Percentiles rank a stretch among this genome's conserved stretches.
Conservation (phyloP, 208 protist genomes). For the Leishmania turanica region DNA sequence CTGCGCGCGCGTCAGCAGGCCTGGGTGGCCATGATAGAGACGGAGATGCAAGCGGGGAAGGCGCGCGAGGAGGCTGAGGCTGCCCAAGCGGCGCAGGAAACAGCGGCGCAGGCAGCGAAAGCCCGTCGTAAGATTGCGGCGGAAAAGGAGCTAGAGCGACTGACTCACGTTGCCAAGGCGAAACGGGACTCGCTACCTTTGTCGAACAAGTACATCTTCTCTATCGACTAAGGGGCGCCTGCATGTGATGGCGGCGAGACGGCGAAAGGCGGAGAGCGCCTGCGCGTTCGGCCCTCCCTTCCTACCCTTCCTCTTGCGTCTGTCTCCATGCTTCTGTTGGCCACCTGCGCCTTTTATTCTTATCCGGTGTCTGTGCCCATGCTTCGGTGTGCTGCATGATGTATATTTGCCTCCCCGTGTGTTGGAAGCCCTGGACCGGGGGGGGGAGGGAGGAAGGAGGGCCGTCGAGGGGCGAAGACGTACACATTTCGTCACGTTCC, state of each 20-base stretch:
- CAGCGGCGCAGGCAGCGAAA: conserved; percentile 40
- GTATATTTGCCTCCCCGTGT: neutral
- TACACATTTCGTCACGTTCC: neutral
- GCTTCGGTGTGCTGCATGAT: neutral
- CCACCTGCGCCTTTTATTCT: neutral
- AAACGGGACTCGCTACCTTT: conserved; percentile 67
- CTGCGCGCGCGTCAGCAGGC: conserved; percentile 64
- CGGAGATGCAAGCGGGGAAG: conserved; percentile 38
- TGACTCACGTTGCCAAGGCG: conserved; percentile 37
- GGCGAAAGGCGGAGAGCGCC: neutral
- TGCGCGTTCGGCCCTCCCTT: neutral
- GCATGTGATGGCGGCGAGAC: neutral
- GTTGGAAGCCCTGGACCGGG: neutral
- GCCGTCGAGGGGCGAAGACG: neutral
- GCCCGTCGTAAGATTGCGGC: conserved; percentile 37
- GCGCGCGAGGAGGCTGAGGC: conserved; percentile 44
- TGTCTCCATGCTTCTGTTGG: neutral
- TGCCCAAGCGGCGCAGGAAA: conserved; percentile 40
- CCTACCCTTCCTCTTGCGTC: neutral
- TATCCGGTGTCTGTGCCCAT: neutral
- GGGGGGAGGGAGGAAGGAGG: neutral
- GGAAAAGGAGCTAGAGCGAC: conserved; percentile 51
- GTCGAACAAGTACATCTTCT: conserved; percentile 78
- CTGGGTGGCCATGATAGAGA: conserved; percentile 58
- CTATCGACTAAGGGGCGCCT: conserved; percentile 59